A percentile compares a stretch with the other conserved stretches of the same genome.
Evolutionary conservation across 306 rosid species (phyloP).

Genomic region (Quercus dentata): DNA sequence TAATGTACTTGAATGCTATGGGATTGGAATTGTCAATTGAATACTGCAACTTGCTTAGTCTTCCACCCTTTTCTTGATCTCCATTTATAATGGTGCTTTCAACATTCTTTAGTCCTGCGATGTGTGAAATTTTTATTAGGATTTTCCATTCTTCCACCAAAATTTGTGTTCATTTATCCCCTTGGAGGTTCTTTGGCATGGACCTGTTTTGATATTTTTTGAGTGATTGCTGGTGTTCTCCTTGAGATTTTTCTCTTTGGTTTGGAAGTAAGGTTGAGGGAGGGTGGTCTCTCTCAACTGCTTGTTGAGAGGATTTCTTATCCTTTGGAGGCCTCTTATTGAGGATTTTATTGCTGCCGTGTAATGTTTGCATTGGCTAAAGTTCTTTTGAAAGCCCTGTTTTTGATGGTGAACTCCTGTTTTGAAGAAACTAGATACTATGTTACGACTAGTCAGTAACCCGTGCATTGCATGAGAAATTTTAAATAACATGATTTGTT

Average conservation of each 20-base stretch:
- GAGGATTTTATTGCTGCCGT: background rate
- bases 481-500: too few species aligned
- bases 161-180: background rate
- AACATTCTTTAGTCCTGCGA: background rate
- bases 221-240: background rate
- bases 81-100: background rate
- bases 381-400: background rate
- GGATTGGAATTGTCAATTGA: background rate
- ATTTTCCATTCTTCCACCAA: background rate
- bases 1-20: background rate
- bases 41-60: background rate
- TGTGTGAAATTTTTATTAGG: background rate
- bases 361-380: background rate
- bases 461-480: too few species aligned
- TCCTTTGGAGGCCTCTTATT: background rate
- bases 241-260: background rate
- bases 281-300: background rate
- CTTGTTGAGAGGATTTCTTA: background rate
- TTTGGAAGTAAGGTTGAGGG: background rate
- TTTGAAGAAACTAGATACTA: background rate
- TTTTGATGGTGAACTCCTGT: background rate
- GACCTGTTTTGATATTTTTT: background rate
- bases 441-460: background rate
- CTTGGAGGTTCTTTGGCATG: background rate
- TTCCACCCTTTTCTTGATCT: background rate